Conservation (phyloP, 352 stramenopile genomes). For the Phytophthora pisi region DNA sequence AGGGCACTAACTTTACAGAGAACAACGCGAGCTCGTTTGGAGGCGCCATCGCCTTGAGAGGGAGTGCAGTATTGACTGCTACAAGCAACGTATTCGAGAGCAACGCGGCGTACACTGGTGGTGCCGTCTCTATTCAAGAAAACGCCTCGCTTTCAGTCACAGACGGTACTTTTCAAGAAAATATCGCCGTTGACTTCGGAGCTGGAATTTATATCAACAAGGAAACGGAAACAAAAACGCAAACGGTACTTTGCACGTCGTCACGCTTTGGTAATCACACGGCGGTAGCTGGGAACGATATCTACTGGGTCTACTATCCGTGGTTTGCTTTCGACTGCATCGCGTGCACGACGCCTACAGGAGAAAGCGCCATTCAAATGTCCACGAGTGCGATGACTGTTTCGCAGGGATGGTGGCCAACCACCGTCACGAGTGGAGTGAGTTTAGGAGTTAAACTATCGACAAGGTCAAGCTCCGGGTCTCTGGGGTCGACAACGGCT, state of each 20-base stretch:
- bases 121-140: conserved; percentile 46
- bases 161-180: conserved; percentile 39
- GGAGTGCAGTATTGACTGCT: conserved; percentile 28
- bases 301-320: conserved; percentile 67
- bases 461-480: conserved; percentile 5
- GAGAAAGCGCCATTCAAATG: conserved; percentile 6
- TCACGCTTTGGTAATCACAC: conserved; percentile 43
- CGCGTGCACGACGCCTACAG: conserved; percentile 29
- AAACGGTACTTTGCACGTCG: conserved; percentile 12
- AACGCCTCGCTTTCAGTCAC: conserved; percentile 40
- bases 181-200: conserved; percentile 56
- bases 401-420: conserved; percentile 61
- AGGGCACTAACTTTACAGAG: neutral
- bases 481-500: neutral
- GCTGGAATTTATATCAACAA: conserved; percentile 63
- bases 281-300: conserved; percentile 46
- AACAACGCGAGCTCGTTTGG: conserved; percentile 58
- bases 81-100: conserved; percentile 19
- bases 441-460: conserved; percentile 38
- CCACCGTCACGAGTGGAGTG: conserved; percentile 65
- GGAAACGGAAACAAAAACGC: conserved; percentile 9
- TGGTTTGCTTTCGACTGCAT: conserved; percentile 48
- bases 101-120: conserved; percentile 59
- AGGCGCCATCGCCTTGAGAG: conserved; percentile 43
- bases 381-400: conserved; percentile 53